Conservation (phyloP, 768 basidiomycete genomes). For the Boletus pseudopeckii region DNA sequence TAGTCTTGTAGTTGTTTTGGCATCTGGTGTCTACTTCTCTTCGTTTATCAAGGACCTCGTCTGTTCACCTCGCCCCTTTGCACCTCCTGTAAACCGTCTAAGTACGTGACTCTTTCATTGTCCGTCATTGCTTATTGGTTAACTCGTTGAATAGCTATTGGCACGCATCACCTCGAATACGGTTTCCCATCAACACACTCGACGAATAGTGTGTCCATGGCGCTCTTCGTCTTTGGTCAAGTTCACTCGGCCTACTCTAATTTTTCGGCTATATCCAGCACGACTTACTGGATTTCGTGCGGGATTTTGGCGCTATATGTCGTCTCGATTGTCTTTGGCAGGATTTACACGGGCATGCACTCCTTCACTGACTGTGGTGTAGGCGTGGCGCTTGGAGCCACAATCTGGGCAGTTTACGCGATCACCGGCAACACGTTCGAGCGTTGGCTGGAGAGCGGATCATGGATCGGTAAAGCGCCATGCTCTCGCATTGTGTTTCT, state of each 20-base stretch:
- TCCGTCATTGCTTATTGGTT: background rate
- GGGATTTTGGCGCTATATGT: constrained; percentile 54
- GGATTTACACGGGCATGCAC: constrained; percentile 88
- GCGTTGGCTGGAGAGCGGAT: constrained; percentile 36
- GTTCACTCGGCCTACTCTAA: constrained; percentile 47
- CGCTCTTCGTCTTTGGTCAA: constrained; percentile 69
- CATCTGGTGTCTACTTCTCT: constrained; percentile 80
- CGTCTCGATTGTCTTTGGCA: constrained; percentile 72
- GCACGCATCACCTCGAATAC: constrained; percentile 82
- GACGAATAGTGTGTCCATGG: constrained; percentile 87
- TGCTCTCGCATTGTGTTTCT: constrained; percentile 20
- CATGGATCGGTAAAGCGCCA: constrained; percentile 33
- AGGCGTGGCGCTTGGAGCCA: constrained; percentile 62
- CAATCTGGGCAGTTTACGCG: constrained; percentile 53
- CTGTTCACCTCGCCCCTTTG: constrained; percentile 86
- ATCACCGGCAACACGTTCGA: constrained; percentile 39
- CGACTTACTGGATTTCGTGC: constrained; percentile 41
- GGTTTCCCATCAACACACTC: constrained; percentile 97
- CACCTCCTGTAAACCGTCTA: constrained; percentile 87
- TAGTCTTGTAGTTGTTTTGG: constrained; percentile 68
- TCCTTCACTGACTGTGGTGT: constrained; percentile 70
- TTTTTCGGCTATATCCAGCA: constrained; percentile 41
- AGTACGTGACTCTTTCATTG: constrained; percentile 48
- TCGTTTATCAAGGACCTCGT: constrained; percentile 87
- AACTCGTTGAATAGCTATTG: constrained; percentile 50